phyloP scores from a whole-genome alignment of 495 filamentous ascomycete species.

The Thermothielavioides terrestris region DNA sequence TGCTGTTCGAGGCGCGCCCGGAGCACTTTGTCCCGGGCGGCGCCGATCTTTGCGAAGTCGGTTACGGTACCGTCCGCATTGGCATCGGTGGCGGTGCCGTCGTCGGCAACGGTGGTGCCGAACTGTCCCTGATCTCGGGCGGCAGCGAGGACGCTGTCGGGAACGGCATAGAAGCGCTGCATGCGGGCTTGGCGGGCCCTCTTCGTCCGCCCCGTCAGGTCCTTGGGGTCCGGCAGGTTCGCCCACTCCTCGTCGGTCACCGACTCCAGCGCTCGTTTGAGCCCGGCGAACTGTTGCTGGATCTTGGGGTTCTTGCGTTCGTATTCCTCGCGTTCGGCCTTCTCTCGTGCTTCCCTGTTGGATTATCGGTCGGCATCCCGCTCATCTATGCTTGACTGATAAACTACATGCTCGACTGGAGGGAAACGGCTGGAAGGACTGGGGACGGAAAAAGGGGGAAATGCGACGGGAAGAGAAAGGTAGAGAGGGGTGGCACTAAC shows the following conservation, averaged over 20 bases:
- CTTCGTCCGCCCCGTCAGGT: conserved; percentile 89
- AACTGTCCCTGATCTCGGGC: conserved; percentile 73
- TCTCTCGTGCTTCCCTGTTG: conserved; percentile 89
- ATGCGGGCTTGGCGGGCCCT: conserved; percentile 71
- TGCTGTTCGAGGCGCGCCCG: conserved; percentile 86
- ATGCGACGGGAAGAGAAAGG: background rate
- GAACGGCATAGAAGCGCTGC: conserved; percentile 90
- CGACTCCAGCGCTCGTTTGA: conserved; percentile 79
- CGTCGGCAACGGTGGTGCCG: conserved; percentile 74
- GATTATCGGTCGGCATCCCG: conserved; percentile 78
- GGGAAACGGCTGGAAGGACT: conserved; percentile 18
- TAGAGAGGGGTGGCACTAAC: conserved; percentile 52
- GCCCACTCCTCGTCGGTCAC: conserved; percentile 97
- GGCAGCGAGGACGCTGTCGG: conserved; percentile 88
- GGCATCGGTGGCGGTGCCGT: conserved; percentile 50
- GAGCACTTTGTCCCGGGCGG: conserved; percentile 86
- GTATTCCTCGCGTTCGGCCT: conserved; percentile 85
- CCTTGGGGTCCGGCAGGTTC: conserved; percentile 87
- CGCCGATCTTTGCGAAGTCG: conserved; percentile 96
- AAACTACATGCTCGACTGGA: conserved; percentile 51
- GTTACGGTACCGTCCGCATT: conserved; percentile 77
- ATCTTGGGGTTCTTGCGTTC: conserved; percentile 97
- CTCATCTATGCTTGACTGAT: conserved; percentile 59
- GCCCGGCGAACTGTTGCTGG: conserved; percentile 93
- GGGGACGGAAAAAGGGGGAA: background rate